Base-by-base conservation (phyloP, 805 yeast species). In the Cyberlindnera nakhonratchasimensis region DNA sequence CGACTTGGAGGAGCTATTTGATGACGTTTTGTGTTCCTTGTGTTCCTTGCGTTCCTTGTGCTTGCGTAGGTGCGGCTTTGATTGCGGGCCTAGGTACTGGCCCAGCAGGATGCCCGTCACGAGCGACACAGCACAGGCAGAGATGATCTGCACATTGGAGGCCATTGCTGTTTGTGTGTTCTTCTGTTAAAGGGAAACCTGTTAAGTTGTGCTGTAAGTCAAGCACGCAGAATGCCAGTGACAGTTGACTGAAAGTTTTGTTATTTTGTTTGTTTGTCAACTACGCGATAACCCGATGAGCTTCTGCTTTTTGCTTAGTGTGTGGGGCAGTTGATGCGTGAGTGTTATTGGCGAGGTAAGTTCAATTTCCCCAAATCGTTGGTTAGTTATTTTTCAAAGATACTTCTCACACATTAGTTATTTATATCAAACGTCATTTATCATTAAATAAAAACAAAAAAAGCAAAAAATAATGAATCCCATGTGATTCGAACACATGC, bases 61-160 rank as follows among this genome's bases (percentile, higher is more conserved):
- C 25, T 37, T 35, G 18, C 44, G 34, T 18, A 9, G 34, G 17
- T 22, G 39, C 12, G 37, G 26, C 19, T 22, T 29, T 22, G 14
- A 24, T 11, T 29, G 29, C 35, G 23, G 24, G 6, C 24, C 37
- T 11, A 55, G 35, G 37, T 51, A 37, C 44, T 57, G 55, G n/a
- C 62, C 62, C 6, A 62, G 31, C 24, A 60, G 53, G 47, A 57
- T 54, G 2, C 76, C 76, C 0, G 71, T 57, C 5, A 61, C 47
- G 29, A 71, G 62, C 2, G 74, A 67, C 3, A 63, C 47, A 1
- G 66, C 41, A 14, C 71, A 67, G 1, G 64, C 62, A 5, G 71
- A 52, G 24, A 60, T 38, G 18, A 66, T 40, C 37, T 63, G 65
- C 2, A 63, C 34, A 25, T 50, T 53, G 10, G 48, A 37, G 4